Conservation (phyloP, 192 early-diverging fungal species). For the Backusella psychrophila region DNA sequence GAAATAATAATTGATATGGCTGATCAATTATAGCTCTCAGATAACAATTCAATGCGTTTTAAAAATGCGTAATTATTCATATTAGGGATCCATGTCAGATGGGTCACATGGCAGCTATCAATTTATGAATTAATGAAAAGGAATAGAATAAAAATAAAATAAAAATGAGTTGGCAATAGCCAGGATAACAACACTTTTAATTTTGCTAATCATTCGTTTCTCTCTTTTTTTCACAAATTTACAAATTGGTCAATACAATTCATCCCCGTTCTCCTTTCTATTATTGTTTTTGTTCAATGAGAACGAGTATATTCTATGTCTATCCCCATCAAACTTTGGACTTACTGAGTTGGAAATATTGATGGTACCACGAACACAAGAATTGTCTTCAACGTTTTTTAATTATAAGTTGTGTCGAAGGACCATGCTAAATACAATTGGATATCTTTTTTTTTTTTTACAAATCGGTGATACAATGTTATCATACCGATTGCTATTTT, state of each 20-base stretch:
- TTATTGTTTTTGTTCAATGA: neutral
- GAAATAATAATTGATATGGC: neutral
- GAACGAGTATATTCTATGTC: neutral
- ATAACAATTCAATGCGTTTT: neutral
- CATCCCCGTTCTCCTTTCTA: neutral
- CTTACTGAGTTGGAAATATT: neutral
- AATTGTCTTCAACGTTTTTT: neutral
- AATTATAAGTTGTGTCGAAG: neutral
- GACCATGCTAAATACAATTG: too few species aligned
- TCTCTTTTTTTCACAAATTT: neutral
- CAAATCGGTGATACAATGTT: too few species aligned
- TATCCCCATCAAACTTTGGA: neutral
- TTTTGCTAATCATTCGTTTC: neutral
- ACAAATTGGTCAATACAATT: neutral
- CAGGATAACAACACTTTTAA: neutral
- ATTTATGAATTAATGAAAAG: neutral
- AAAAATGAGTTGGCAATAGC: neutral
- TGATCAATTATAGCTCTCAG: neutral
- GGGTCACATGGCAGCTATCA: neutral
- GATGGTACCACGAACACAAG: neutral
- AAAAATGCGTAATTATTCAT: neutral
- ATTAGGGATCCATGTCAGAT: neutral
- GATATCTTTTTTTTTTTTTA: too few species aligned
- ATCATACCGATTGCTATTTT: too few species aligned
- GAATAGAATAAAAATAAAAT: neutral